Conservation (phyloP, 176 grass and related monocot genomes). For the Rhynchospora tenuis region DNA sequence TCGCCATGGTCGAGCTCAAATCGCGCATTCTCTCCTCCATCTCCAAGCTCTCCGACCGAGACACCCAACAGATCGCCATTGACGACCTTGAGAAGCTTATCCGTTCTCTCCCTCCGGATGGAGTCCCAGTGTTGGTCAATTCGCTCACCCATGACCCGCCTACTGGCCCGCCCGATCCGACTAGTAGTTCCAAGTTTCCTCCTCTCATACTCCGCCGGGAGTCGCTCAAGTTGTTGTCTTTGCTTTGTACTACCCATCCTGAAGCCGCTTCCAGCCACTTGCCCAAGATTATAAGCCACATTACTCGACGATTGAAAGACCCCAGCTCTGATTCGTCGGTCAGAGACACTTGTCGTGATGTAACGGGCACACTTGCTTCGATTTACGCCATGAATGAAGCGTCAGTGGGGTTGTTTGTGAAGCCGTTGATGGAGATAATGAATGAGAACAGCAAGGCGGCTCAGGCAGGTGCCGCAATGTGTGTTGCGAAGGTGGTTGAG, state of each 20-base stretch:
- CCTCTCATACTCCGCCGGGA: conserved; percentile 42
- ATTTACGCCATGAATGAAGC: conserved; percentile 52
- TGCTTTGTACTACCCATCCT: conserved; percentile 57
- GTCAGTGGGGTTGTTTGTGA: conserved; percentile 60
- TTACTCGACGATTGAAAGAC: conserved; percentile 74
- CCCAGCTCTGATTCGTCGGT: conserved; percentile 69
- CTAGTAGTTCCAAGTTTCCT: conserved; percentile 23
- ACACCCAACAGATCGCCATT: conserved; percentile 89
- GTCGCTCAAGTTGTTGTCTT: conserved; percentile 55
- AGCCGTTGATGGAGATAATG: conserved; percentile 87
- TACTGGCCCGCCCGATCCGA: conserved; percentile 31
- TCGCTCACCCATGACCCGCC: conserved; percentile 51
- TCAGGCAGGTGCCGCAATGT: conserved; percentile 76
- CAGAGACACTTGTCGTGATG: conserved; percentile 69
- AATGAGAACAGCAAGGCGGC: conserved; percentile 83
- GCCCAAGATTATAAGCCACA: conserved; percentile 64
- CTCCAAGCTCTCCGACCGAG: conserved; percentile 84
- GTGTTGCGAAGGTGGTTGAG: conserved; percentile 77
- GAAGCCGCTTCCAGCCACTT: conserved; percentile 55
- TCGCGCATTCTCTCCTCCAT: conserved; percentile 66
- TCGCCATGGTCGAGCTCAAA: conserved; percentile 90
- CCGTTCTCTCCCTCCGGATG: conserved; percentile 55
- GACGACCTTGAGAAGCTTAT: conserved; percentile 89
- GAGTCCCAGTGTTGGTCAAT: conserved; percentile 78
- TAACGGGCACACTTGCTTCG: conserved; percentile 47